A percentile compares a stretch with the other conserved stretches of the same genome.
Evolutionary conservation across 495 filamentous ascomycete genomes (phyloP).

Genomic region (Ramalina peruviana): DNA sequence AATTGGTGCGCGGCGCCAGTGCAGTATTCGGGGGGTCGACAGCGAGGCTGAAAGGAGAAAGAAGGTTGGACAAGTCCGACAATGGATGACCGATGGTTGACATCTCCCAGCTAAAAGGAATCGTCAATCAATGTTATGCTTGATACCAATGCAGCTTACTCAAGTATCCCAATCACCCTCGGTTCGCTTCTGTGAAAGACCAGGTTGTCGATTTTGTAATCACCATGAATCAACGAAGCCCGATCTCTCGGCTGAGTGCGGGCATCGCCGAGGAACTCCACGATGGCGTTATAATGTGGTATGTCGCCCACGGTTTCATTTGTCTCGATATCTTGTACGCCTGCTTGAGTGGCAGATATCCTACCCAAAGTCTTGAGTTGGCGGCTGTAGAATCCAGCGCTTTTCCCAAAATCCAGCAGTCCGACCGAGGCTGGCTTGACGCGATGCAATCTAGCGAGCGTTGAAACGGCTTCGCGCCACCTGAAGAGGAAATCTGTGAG

Average conservation of each 20-base stretch:
- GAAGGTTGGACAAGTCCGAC: constrained; percentile 70
- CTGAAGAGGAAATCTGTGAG: constrained; percentile 20
- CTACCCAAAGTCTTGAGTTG: constrained; percentile 71
- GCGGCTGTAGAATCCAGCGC: constrained; percentile 67
- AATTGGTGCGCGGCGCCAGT: constrained; percentile 8
- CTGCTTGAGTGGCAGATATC: constrained; percentile 66
- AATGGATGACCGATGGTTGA: constrained; percentile 90
- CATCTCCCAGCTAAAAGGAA: constrained; percentile 65
- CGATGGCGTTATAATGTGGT: constrained; percentile 67
- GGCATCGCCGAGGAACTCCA: constrained; percentile 58
- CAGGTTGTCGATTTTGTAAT: constrained; percentile 97
- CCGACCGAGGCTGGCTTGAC: constrained; percentile 52
- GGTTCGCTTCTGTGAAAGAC: constrained; percentile 86
- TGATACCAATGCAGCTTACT: constrained; percentile 34
- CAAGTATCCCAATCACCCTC: constrained; percentile 79
- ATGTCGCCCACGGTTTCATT: constrained; percentile 63
- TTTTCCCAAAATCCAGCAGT: constrained; percentile 58
- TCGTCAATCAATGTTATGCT: background rate
- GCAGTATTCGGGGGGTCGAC: constrained; percentile 5
- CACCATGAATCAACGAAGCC: constrained; percentile 74
- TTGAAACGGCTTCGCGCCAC: constrained; percentile 73
- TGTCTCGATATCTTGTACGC: constrained; percentile 60
- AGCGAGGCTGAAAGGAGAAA: constrained; percentile 44
- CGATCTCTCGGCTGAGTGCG: constrained; percentile 62
- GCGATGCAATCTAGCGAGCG: constrained; percentile 74